These are phyloP conservation scores for Gnomoniopsis smithogilvyi DNA, from an alignment of 2,329 filamentous ascomycete species.

Conservation along the genomic window DNA sequence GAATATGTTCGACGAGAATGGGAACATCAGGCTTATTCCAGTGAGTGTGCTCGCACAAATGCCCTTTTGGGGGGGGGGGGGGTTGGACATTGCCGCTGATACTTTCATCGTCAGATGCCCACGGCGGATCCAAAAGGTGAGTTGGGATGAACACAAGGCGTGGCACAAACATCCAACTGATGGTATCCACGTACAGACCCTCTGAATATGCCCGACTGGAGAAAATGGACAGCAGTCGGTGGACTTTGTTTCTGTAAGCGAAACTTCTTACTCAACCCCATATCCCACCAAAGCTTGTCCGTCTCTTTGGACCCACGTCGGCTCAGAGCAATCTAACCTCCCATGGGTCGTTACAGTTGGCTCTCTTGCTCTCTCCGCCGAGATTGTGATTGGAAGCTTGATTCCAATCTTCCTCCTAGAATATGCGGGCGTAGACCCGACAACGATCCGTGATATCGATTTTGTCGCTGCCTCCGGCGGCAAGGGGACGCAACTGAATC, in stretches of 20 bases:
- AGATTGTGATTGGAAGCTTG: constrained; percentile 28
- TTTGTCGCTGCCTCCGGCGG: constrained; percentile 22
- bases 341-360: constrained; percentile 20
- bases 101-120: constrained; percentile 23
- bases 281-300: background rate
- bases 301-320: background rate
- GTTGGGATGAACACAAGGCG: background rate
- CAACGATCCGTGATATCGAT: constrained; percentile 28
- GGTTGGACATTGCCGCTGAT: background rate
- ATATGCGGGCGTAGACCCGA: constrained; percentile 31
- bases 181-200: constrained; percentile 23
- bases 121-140: constrained; percentile 29
- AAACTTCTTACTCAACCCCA: background rate
- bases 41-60: constrained; percentile 7
- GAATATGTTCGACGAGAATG: constrained; percentile 21
- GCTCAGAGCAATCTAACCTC: background rate
- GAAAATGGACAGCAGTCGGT: constrained; percentile 31
- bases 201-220: constrained; percentile 29
- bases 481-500: constrained; percentile 21
- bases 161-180: background rate
- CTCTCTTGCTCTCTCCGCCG: constrained; percentile 27
- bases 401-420: constrained; percentile 33
- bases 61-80: too few relatives aligned
- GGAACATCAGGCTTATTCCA: constrained; percentile 22
- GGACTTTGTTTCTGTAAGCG: constrained; percentile 31